These are phyloP conservation scores for Ceratocystis alfenasii DNA, from an alignment of 2,329 filamentous ascomycete species.

Conservation along the genomic window DNA sequence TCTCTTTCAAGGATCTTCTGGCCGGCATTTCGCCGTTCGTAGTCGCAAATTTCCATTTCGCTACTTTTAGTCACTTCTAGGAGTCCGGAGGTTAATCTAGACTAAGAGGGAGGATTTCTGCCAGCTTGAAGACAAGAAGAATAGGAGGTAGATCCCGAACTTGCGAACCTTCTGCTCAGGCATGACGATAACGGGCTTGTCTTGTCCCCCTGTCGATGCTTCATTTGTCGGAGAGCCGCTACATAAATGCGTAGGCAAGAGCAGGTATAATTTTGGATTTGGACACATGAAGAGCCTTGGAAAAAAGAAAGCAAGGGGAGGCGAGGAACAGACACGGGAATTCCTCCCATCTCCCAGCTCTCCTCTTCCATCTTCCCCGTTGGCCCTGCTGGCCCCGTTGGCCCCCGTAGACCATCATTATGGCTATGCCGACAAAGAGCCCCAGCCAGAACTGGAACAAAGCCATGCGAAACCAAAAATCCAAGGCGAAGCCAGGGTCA, in stretches of 20 bases:
- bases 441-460: background rate
- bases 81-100: too few relatives aligned
- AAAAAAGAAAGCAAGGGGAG: background rate
- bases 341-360: background rate
- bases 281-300: background rate
- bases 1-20: background rate
- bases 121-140: too few relatives aligned
- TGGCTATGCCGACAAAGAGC: slow-evolving; percentile 4
- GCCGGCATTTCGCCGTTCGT: slow-evolving; percentile 3
- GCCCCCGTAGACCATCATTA: background rate
- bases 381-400: background rate
- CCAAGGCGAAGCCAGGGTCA: background rate
- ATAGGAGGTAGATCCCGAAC: too few relatives aligned
- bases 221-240: too few relatives aligned
- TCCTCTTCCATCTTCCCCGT: slow-evolving; percentile 1
- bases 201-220: too few relatives aligned
- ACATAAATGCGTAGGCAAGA: too few relatives aligned
- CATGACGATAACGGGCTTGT: too few relatives aligned
- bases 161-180: too few relatives aligned
- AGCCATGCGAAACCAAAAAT: background rate
- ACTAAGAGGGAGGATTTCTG: too few relatives aligned
- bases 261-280: too few relatives aligned
- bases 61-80: too few relatives aligned
- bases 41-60: background rate
- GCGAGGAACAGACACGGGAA: background rate